These are phyloP conservation scores for Lasiosphaeria ovina DNA, from an alignment of 495 filamentous ascomycete genomes.

Conservation along the genomic window DNA sequence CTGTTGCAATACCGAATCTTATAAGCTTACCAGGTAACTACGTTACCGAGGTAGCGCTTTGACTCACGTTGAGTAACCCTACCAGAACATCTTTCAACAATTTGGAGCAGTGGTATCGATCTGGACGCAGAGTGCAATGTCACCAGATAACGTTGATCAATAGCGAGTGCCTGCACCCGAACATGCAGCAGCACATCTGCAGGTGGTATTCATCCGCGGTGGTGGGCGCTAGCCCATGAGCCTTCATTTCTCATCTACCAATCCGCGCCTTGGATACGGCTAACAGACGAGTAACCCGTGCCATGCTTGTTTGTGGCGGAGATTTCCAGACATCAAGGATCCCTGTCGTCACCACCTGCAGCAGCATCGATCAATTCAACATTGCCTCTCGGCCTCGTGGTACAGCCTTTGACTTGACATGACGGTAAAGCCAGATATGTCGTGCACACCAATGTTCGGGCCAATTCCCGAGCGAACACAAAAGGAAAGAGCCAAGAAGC, in stretches of 20 bases:
- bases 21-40: too few relatives aligned
- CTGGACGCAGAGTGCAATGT: too few relatives aligned
- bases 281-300: not conserved
- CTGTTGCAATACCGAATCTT: too few relatives aligned
- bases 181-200: not conserved
- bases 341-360: not conserved
- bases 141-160: not conserved
- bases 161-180: not conserved
- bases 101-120: too few relatives aligned
- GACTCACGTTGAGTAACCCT: too few relatives aligned
- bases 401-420: too few relatives aligned
- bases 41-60: too few relatives aligned
- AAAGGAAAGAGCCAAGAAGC: not conserved
- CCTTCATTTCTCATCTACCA: slow-evolving; percentile 3
- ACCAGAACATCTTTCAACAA: too few relatives aligned
- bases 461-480: not conserved
- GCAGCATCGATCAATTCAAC: too few relatives aligned
- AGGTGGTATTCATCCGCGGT: not conserved
- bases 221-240: slow-evolving; percentile 1
- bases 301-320: slow-evolving; percentile 1
- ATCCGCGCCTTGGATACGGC: not conserved
- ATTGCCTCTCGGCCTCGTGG: too few relatives aligned
- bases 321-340: not conserved
- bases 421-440: too few relatives aligned
- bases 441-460: not conserved